Evolutionary conservation across 805 yeast genomes (phyloP), one percentile per base, ranked within the genome.

Genomic region (Zygosaccharomyces siamensis): DNA sequence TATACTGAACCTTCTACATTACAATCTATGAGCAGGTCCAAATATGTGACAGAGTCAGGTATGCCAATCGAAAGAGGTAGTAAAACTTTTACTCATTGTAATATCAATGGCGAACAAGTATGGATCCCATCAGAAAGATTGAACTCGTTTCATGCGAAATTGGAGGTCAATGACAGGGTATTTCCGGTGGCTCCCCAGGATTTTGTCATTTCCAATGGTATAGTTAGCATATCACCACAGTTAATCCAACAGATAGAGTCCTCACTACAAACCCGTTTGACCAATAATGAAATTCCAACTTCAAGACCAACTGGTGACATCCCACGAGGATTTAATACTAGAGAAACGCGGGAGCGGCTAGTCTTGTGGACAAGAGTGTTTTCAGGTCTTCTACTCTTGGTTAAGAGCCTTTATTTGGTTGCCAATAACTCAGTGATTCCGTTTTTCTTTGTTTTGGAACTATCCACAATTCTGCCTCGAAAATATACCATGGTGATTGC

Each of bases 101-200:
- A 56, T 5, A 44, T 65, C 4, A 49, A 59, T 28, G 67, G 59
- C n/a, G 50, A 59, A 7, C 53, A 54, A 20, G 55, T 54, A 0
- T 60, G 56, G 16, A 54, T 69, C 24, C 56, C 57, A 16, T 40
- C 53, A 5, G 42, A 47, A 4, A 39, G 49, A 26, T 51, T 60
- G 30, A 58, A 61, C 24, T 54, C 54, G 11, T n/a, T 32, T 11
- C 24, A 27, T 5, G 28, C 42, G 18, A 31, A 31, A 20, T 27
- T 59, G 26, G 43, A 45, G 16, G 33, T 56, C n/a, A 48, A 27
- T 7, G 52, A 33, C 24, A 33, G 35, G 7, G 27, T 36, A 7
- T 32, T 61, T 27, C 32, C 54, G 7, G 12, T 61, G 4, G 43
- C 56, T 12, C 39, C 49, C 7, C 44, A 55, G 7, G 61, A 61